phyloP scores from a whole-genome alignment of 208 protist species.

The Trypanosoma theileri region DNA sequence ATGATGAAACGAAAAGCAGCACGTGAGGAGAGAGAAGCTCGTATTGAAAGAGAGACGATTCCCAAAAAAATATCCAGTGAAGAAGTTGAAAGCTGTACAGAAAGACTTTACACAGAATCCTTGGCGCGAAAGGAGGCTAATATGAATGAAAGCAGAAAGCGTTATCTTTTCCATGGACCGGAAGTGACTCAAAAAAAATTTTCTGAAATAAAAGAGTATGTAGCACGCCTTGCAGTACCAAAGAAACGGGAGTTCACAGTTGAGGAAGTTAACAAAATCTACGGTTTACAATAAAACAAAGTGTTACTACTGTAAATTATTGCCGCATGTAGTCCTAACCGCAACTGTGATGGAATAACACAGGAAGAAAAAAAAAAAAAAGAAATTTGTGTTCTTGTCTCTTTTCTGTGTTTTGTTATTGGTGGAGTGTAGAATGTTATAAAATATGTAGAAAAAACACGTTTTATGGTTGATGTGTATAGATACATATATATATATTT shows the following conservation, averaged over 20 bases:
- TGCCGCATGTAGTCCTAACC: background rate
- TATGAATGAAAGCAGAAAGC: constrained; percentile 56
- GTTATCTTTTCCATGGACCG: constrained; percentile 56
- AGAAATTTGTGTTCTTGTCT: background rate
- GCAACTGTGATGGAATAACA: background rate
- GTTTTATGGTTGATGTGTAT: no score
- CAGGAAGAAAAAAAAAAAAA: background rate
- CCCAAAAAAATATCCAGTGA: constrained; percentile 26
- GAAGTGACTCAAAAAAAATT: constrained; percentile 46
- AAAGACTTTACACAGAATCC: constrained; percentile 71
- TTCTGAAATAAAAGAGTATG: constrained; percentile 59
- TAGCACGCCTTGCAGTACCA: constrained; percentile 62
- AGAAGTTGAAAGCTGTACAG: constrained; percentile 51
- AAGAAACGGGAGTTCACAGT: constrained; percentile 81
- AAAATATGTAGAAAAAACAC: no score
- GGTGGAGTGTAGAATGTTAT: no score
- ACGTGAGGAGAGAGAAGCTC: constrained; percentile 40
- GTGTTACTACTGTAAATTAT: background rate
- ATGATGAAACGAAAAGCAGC: constrained; percentile 42
- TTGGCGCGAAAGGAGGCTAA: constrained; percentile 55
- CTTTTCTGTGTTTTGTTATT: background rate
- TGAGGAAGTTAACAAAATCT: constrained; percentile 85
- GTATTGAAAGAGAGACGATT: constrained; percentile 12
- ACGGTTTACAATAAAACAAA: constrained; percentile 41
- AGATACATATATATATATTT: no score